These are phyloP conservation scores for Tilletia caries DNA, from an alignment of 1,284 basidiomycete species.

Conservation along the genomic window DNA sequence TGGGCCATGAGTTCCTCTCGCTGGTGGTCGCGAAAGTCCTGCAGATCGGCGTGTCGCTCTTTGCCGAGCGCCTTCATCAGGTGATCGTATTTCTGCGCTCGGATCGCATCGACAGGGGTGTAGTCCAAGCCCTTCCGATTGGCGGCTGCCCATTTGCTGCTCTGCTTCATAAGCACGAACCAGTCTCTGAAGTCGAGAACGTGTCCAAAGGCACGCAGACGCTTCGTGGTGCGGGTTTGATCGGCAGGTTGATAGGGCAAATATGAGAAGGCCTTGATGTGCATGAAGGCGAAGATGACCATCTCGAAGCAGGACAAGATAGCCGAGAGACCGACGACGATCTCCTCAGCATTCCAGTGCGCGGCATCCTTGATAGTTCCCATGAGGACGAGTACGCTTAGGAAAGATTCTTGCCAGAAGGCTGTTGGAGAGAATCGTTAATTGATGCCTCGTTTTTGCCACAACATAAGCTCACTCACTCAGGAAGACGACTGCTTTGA, in stretches of 20 bases:
- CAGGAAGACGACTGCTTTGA: conserved; percentile 73
- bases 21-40: conserved; percentile 21
- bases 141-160: conserved; percentile 31
- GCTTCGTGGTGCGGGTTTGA: conserved; percentile 23
- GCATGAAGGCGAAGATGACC: conserved; percentile 63
- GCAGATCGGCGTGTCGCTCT: conserved; percentile 26
- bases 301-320: conserved; percentile 72
- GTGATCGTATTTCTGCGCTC: conserved; percentile 33
- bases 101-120: conserved; percentile 36
- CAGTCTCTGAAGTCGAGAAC: conserved; percentile 43
- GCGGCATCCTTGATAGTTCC: conserved; percentile 64
- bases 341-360: conserved; percentile 68
- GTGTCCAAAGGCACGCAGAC: conserved; percentile 30
- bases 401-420: conserved; percentile 71
- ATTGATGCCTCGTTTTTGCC: too few species aligned
- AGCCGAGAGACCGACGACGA: conserved; percentile 70
- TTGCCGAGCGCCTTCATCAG: conserved; percentile 34
- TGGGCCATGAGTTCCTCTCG: conserved; percentile 25
- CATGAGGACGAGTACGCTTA: conserved; percentile 64
- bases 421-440: conserved; percentile 32
- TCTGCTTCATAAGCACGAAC: conserved; percentile 40
- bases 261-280: conserved; percentile 73
- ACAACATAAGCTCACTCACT: conserved; percentile 51
- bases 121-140: conserved; percentile 29
- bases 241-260: conserved; percentile 60